Evolutionary conservation across 345 rosid genomes (phyloP), one percentile per base, ranked within the genome.

Genomic region (Lepidium sativum): DNA sequence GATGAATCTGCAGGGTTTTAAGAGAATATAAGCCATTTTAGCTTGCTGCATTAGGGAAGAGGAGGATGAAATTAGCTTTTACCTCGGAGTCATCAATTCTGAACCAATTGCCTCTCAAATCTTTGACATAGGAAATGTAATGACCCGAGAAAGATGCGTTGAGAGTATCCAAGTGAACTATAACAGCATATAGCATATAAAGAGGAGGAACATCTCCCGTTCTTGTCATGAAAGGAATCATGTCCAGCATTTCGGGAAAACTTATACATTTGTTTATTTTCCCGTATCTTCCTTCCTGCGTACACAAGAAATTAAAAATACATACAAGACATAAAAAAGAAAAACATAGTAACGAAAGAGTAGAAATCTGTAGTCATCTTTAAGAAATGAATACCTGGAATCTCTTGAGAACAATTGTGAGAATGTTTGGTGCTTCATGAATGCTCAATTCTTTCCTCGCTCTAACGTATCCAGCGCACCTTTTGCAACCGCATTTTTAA

Each of bases 331-430:
- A 2, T n/a, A 16, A 33, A 29, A 25, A 7, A 1, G 17, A n/a
- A 13, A 47, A 27, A 14, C 34, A 53, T 32, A 49, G 20, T 13
- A 23, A 52, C 11, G 8, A 2, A 72, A 48, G 25, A 72, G 33
- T 15, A 11, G 31, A 31, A 57, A 21, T 12, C 10, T 49, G 33
- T 45, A 14, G 40, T n/a, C 74, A 35, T 12, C 50, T 42, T 35
- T 2, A 16, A 25, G 10, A 33, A 71, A 40, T 8, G 35, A 35
- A 59, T 78, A 88, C 96, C 92, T 84, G 86, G 77, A 86, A 88
- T 79, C 96, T 80, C 84, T 88, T 88, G 61, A 88, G 80, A 63
- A 88, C 96, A 76, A 88, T 88, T 13, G 96, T 88, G 76, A 88
- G 84, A 59, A 88, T 81, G 74, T 88, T 88, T 38, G 96, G 96